phyloP scores from a whole-genome alignment of 2,329 filamentous ascomycete species.

The Massarina eburnea region DNA sequence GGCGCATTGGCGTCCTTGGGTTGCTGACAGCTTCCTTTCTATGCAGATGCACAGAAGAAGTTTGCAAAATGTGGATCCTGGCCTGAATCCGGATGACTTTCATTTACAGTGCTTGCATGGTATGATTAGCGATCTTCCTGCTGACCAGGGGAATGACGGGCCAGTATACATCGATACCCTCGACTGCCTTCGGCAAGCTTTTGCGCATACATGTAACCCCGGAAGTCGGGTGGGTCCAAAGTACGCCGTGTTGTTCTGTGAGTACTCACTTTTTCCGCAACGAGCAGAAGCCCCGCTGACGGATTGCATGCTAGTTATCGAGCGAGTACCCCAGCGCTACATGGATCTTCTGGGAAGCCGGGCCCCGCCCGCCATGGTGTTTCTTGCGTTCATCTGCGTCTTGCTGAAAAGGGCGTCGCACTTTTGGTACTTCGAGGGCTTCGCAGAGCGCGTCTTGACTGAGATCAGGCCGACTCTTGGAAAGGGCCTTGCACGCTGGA shows the following conservation, averaged over 20 bases:
- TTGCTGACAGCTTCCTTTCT: slow-evolving; percentile 10
- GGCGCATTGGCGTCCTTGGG: slow-evolving; percentile 15
- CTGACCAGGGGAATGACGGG: neutral
- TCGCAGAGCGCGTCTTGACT: slow-evolving; percentile 12
- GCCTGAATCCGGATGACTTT: slow-evolving; percentile 16
- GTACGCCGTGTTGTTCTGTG: slow-evolving; percentile 16
- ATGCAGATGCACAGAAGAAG: slow-evolving; percentile 15
- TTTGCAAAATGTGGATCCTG: slow-evolving; percentile 12
- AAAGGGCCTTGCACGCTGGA: slow-evolving; percentile 13
- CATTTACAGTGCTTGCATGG: slow-evolving; percentile 11
- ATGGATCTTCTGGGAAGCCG: slow-evolving; percentile 12
- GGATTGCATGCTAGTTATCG: slow-evolving; percentile 4
- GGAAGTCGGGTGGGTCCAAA: slow-evolving; percentile 13
- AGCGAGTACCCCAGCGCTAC: slow-evolving; percentile 11
- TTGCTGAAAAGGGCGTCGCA: slow-evolving; percentile 12
- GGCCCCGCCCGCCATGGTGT: slow-evolving; percentile 12
- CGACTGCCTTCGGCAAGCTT: slow-evolving; percentile 18
- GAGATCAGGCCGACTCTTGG: slow-evolving; percentile 10
- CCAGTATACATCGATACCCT: slow-evolving; percentile 12
- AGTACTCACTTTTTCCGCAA: no score
- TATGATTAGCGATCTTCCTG: slow-evolving; percentile 8
- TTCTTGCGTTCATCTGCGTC: slow-evolving; percentile 16
- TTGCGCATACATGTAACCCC: slow-evolving; percentile 13
- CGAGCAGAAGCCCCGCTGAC: neutral
- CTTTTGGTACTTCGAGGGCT: slow-evolving; percentile 18